These are phyloP conservation scores for Colletotrichum nymphaeae DNA, from an alignment of 2,329 filamentous ascomycete species.

Conservation along the genomic window DNA sequence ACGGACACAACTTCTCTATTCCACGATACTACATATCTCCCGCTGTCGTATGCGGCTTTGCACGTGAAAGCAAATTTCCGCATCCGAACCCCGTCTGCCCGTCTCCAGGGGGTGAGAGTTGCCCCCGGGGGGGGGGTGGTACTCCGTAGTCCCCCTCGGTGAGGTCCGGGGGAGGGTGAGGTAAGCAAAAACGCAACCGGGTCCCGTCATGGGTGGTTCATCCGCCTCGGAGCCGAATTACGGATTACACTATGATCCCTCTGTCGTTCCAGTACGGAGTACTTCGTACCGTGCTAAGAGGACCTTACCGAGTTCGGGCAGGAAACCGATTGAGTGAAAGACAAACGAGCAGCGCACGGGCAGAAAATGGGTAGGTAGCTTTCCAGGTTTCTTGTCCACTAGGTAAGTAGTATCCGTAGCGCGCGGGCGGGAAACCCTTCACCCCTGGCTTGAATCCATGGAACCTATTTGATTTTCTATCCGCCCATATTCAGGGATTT, in stretches of 20 bases:
- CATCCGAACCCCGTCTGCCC: neutral
- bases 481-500: no score
- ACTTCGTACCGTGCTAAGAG: neutral
- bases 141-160: no score
- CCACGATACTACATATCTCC: neutral
- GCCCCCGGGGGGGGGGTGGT: neutral
- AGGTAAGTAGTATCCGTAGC: no score
- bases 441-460: no score
- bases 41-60: neutral
- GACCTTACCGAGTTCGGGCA: neutral
- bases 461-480: no score
- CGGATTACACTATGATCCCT: neutral
- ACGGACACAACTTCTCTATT: neutral
- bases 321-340: neutral
- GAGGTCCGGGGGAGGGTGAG: no score
- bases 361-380: neutral
- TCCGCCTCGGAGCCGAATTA: neutral
- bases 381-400: neutral
- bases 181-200: neutral
- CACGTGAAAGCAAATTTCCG: neutral
- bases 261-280: neutral
- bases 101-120: neutral
- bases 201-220: neutral
- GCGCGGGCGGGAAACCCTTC: no score
- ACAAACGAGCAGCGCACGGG: neutral